Conservation (phyloP, 768 basidiomycete genomes). For the Mycena floridula region DNA sequence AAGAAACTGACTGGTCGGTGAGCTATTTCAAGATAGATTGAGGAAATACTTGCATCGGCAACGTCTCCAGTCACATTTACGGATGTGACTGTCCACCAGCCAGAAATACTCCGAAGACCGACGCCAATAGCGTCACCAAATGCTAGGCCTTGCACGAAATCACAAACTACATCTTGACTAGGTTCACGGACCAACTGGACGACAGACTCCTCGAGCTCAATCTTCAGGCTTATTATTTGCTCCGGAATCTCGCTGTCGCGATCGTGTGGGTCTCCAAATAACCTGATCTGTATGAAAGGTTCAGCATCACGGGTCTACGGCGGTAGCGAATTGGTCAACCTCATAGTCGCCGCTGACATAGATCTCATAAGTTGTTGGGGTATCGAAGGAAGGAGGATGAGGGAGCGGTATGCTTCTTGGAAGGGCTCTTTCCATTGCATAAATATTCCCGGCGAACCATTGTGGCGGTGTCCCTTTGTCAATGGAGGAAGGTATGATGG, state of each 20-base stretch:
- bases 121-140: slow-evolving; percentile 71
- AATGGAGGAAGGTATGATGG: slow-evolving; percentile 44
- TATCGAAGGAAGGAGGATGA: slow-evolving; percentile 28
- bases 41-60: slow-evolving; percentile 9
- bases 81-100: slow-evolving; percentile 49
- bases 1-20: slow-evolving; percentile 18
- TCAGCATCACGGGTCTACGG: no score
- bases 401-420: slow-evolving; percentile 47
- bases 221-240: slow-evolving; percentile 47
- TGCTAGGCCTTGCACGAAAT: slow-evolving; percentile 70
- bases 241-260: slow-evolving; percentile 38
- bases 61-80: slow-evolving; percentile 8
- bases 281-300: slow-evolving; percentile 54
- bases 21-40: slow-evolving; percentile 3
- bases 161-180: slow-evolving; percentile 51
- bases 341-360: slow-evolving; percentile 83
- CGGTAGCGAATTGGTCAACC: slow-evolving; percentile 26
- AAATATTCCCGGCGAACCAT: slow-evolving; percentile 90
- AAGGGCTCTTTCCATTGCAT: slow-evolving; percentile 51
- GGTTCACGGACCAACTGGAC: slow-evolving; percentile 32
- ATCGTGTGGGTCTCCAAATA: slow-evolving; percentile 70
- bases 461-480: slow-evolving; percentile 23
- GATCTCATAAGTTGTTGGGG: slow-evolving; percentile 55
- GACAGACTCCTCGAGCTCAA: slow-evolving; percentile 31
- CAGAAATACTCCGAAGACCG: slow-evolving; percentile 44